These are phyloP conservation scores for Poronia punctata DNA, from an alignment of 495 filamentous ascomycete species.

Conservation along the genomic window DNA sequence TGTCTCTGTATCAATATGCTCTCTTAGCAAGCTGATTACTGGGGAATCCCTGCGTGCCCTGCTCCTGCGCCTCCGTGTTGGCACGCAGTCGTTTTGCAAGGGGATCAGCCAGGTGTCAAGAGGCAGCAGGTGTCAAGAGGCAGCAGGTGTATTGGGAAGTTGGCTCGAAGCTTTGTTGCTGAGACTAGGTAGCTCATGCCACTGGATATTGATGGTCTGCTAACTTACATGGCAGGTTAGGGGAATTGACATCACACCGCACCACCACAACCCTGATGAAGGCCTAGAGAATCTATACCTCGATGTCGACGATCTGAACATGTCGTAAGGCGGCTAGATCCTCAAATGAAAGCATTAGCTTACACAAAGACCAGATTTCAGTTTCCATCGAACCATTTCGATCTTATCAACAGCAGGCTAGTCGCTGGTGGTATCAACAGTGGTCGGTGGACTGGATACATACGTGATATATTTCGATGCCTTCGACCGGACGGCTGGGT, in stretches of 20 bases:
- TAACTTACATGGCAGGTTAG: constrained; percentile 51
- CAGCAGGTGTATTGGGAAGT: no score
- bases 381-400: constrained; percentile 70
- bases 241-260: constrained; percentile 73
- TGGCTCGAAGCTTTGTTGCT: not conserved
- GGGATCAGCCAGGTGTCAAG: no score
- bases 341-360: constrained; percentile 11
- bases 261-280: constrained; percentile 53
- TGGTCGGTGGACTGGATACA: constrained; percentile 70
- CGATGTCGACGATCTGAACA: constrained; percentile 76
- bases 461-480: constrained; percentile 61
- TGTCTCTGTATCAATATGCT: no score
- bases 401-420: constrained; percentile 82
- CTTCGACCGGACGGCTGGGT: constrained; percentile 68
- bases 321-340: constrained; percentile 37
- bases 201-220: not conserved
- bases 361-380: constrained; percentile 49
- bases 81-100: no score
- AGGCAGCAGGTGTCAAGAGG: no score
- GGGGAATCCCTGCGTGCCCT: no score
- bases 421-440: constrained; percentile 71
- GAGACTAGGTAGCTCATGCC: constrained; percentile 5
- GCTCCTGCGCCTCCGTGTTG: no score
- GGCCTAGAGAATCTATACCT: constrained; percentile 63
- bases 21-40: no score